Conservation (phyloP, 306 rosid species). For the Malus sieversii region DNA sequence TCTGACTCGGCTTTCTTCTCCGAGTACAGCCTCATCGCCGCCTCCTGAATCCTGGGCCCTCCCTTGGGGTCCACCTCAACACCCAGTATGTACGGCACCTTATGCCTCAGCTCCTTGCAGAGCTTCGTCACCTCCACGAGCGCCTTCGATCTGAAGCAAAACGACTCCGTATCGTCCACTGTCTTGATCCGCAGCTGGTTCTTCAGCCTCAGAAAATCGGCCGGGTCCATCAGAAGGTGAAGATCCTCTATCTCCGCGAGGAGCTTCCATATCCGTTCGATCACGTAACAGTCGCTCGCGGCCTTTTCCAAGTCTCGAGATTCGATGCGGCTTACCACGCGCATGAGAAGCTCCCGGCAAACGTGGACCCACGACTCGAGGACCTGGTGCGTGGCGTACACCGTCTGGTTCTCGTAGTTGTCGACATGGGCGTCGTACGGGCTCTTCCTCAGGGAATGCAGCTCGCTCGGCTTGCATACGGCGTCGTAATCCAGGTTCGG, state of each 20-base stretch:
- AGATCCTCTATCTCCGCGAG: constrained; percentile 60
- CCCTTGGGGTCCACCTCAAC: constrained; percentile 90
- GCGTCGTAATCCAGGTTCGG: constrained; percentile 63
- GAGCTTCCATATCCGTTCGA: constrained; percentile 79
- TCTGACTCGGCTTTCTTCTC: constrained; percentile 40
- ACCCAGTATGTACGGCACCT: constrained; percentile 60
- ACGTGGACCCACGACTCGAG: constrained; percentile 59
- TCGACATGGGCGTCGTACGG: constrained; percentile 36
- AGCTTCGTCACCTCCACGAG: constrained; percentile 52
- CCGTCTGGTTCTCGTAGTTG: constrained; percentile 58
- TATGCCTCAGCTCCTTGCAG: constrained; percentile 63
- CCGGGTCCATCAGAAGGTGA: constrained; percentile 80
- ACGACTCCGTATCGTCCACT: constrained; percentile 41
- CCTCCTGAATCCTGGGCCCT: constrained; percentile 87
- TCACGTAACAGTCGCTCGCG: constrained; percentile 45
- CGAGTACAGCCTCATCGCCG: constrained; percentile 76
- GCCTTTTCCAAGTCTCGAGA: constrained; percentile 36
- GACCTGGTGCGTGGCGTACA: constrained; percentile 76
- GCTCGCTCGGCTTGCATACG: constrained; percentile 59
- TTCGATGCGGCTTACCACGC: constrained; percentile 36
- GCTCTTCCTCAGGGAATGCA: constrained; percentile 37
- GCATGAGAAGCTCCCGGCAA: constrained; percentile 33
- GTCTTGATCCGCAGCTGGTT: constrained; percentile 35
- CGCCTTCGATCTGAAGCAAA: constrained; percentile 67
- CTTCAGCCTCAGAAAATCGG: constrained; percentile 64